Percentiles rank a stretch among this genome's conserved stretches.
Evolutionary conservation across 257 asterid species (phyloP).

Genomic region (Solanum tarapatanum): DNA sequence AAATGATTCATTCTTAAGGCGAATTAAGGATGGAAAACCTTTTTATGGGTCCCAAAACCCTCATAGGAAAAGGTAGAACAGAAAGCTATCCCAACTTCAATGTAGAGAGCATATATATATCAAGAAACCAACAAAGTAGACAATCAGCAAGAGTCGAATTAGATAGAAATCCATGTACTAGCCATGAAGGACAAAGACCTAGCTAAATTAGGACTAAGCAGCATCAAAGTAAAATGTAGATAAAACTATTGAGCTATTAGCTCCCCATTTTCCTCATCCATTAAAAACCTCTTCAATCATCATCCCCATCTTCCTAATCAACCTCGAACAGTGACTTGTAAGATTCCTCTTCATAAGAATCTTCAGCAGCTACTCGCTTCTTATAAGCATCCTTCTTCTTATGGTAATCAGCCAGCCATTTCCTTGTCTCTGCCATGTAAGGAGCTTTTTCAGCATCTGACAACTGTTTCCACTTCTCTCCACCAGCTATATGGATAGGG

Average conservation of each 20-base stretch:
- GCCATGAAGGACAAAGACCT: not conserved
- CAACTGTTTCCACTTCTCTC: conserved; percentile 72
- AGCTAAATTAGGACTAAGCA: not conserved
- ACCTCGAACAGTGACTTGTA: conserved; percentile 16
- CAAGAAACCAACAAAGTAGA: not conserved
- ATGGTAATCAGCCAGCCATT: conserved; percentile 38
- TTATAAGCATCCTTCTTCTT: conserved; percentile 64
- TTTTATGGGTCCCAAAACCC: not conserved
- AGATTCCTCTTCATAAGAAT: conserved; percentile 7
- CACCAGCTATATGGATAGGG: conserved; percentile 58
- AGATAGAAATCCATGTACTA: not conserved
- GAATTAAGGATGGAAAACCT: too few species aligned
- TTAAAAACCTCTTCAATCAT: not conserved
- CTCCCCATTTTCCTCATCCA: not conserved
- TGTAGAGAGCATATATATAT: not conserved
- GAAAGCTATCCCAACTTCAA: not conserved
- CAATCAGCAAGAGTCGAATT: not conserved
- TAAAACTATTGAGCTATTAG: not conserved
- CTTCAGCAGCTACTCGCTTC: conserved; percentile 8
- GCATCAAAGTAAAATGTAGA: not conserved
- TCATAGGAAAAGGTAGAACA: not conserved
- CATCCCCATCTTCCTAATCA: conserved; percentile 11
- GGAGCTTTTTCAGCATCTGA: conserved; percentile 72
- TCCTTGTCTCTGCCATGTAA: conserved; percentile 42
- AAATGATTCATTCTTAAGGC: too few species aligned